phyloP scores from a whole-genome alignment of 1,139 yeast genomes.

The Insectozyma bohioensis region DNA sequence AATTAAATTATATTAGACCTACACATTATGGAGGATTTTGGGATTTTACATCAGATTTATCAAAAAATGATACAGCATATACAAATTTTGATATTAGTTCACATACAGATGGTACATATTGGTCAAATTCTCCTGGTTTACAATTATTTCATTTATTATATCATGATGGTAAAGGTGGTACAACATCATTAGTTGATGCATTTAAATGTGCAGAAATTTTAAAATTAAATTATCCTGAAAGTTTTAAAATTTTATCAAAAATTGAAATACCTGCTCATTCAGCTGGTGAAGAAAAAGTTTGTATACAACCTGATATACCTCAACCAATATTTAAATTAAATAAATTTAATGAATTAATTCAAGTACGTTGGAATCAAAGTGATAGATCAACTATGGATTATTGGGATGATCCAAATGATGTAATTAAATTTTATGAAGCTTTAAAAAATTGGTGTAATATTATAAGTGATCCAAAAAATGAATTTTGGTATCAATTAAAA shows the following conservation, averaged over 20 bases:
- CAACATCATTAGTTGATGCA: conserved; percentile 70
- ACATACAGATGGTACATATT: conserved; percentile 79
- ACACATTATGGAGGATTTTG: conserved; percentile 83
- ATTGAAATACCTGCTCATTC: conserved; percentile 71
- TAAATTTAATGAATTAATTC: conserved; percentile 53
- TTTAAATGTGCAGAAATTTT: conserved; percentile 60
- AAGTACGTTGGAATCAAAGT: conserved; percentile 75
- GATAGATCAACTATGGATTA: conserved; percentile 68
- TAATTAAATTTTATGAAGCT: conserved; percentile 60
- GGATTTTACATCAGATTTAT: conserved; percentile 75
- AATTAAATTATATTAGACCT: conserved; percentile 63
- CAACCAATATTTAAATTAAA: conserved; percentile 65
- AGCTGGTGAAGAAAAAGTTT: conserved; percentile 70
- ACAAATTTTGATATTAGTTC: conserved; percentile 66
- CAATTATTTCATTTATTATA: conserved; percentile 68
- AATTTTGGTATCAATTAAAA: conserved; percentile 54
- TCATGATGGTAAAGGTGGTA: conserved; percentile 74
- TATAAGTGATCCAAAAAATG: conserved; percentile 52
- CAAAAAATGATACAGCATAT: conserved; percentile 74
- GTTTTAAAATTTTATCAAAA: conserved; percentile 51
- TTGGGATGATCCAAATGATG: conserved; percentile 54
- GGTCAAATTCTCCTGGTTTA: conserved; percentile 76
- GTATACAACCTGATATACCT: conserved; percentile 62
- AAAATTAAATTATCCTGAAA: conserved; percentile 49
- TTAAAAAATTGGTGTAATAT: conserved; percentile 57